Base-by-base conservation (phyloP, 2,329 filamentous ascomycete genomes). In the Aspergillus pseudoviridinutans region DNA sequence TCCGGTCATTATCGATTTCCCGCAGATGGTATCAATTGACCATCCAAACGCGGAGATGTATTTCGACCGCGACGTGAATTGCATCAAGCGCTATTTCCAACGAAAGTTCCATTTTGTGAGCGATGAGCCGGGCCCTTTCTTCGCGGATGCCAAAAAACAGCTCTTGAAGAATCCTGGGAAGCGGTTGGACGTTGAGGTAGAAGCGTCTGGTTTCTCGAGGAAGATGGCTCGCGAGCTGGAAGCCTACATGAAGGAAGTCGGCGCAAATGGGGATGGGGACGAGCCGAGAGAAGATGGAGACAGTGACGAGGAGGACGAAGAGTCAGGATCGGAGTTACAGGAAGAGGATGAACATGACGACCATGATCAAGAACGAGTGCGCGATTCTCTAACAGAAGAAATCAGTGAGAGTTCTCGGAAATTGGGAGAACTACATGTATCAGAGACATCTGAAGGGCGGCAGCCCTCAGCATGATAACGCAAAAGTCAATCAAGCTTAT, bases 211-310 rank as follows among this genome's bases (percentile, higher is more conserved):
- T 0, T 97, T 99, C 74, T 96, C 91, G 22, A 95, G 89, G 79
- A 97, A 96, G 78, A 96, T 97, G 89, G 85, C 91, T 17, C 96
- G 94, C 74, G 94, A 99, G 65, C 78, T 99, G 17, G 94, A 97
- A 70, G 84, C 85, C 9, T 96, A 96, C 63, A 94, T 99, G 78
- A 88, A 92, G 70, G 84, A 87, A 53, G 81, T 87, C 49, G 84
- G 84, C 8, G 80, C 82, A 12, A 82, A 86, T 60, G 79, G 80
- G 2, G 80, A 82, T 65, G 76, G 78, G 5, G 71, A 70, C 3
- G 72, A 70, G 71, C 72, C 47, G 71, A 76, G 49, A 75, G 72
- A 72, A 4, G 77, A 76, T 3, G 75, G 70, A 25, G 66, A 69
- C 12, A 63, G 67, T n/a, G 68, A 66, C 7, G 65, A 64, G 9